Conservation (phyloP, 108 stramenopile genomes). For the Skeletonema costatum region DNA sequence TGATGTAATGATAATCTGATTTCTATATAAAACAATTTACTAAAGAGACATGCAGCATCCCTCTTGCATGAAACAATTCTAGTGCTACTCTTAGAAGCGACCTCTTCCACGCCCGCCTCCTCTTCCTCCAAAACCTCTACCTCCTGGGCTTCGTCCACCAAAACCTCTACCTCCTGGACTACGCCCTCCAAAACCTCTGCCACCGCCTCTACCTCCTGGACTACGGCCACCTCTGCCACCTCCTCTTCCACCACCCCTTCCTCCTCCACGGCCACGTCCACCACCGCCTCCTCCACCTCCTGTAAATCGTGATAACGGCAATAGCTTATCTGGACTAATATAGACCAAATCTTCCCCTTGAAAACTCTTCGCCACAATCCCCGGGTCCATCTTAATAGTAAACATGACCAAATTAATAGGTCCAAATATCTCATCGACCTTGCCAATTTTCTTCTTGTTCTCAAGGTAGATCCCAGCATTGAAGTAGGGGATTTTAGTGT, state of each 20-base stretch:
- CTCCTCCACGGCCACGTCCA: slow-evolving; percentile 57
- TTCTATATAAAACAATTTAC: slow-evolving; percentile 5
- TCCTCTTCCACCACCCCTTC: slow-evolving; percentile 66
- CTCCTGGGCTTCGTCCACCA: slow-evolving; percentile 31
- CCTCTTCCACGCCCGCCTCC: neutral
- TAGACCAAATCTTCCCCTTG: slow-evolving; percentile 89
- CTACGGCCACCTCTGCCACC: slow-evolving; percentile 47
- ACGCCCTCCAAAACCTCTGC: slow-evolving; percentile 38
- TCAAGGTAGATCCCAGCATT: slow-evolving; percentile 98
- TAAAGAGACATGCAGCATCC: neutral
- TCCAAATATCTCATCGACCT: slow-evolving; percentile 98
- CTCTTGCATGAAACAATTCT: neutral
- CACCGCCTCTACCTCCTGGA: slow-evolving; percentile 33
- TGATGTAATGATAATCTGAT: slow-evolving; percentile 30
- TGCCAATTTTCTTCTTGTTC: slow-evolving; percentile 97
- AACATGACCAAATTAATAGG: slow-evolving; percentile 93
- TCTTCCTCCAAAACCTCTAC: slow-evolving; percentile 12
- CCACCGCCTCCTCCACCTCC: slow-evolving; percentile 77
- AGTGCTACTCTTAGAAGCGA: neutral
- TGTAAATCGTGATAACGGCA: slow-evolving; percentile 93
- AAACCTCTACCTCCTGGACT: slow-evolving; percentile 23
- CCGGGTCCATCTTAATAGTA: slow-evolving; percentile 96
- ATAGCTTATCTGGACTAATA: slow-evolving; percentile 92
- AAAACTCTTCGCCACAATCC: slow-evolving; percentile 90
- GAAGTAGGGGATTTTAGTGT: slow-evolving; percentile 95